Base-by-base conservation (phyloP, 352 stramenopile genomes). In the Phytophthora ramorum region DNA sequence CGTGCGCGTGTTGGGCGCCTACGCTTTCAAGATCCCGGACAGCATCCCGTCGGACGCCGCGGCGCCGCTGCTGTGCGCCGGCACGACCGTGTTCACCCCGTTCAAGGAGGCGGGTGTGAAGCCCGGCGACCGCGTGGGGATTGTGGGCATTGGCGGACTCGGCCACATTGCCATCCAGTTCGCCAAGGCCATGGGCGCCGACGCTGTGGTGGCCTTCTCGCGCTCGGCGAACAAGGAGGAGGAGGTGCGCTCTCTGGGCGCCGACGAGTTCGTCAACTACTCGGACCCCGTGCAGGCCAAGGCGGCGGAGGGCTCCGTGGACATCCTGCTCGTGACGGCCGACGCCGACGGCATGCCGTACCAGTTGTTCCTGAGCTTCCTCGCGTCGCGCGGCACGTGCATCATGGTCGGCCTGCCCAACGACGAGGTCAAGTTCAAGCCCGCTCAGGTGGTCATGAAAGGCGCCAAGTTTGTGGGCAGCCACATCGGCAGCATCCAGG, bases 151-250 rank as follows among this genome's bases (percentile, higher is more conserved):
- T 55, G 91, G 91, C 17, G 91, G 91, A 7, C 72, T 97, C 5
- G 90, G 90, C 24, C 91, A 97, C 70, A 68, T 97, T 50, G 89
- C 60, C 12, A 75, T 97, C 47, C 93, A 97, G 66, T 89, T 96
- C 47, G 80, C 72, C n/a, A 75, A 82, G n/a, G 89, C 84, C 8
- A 74, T 97, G 37, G 83, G 81, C 17, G 73, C 68, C 10, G 68
- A 77, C 10, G 62, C 88, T 0, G 77, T 87, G 7, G 79, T 88
- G 17, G 87, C 89, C 2, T 78, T 97, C 58, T 93, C 82, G 9
- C 78, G 78, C 41, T 85, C 73, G 32, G 53, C 61, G 4, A 80
- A 58, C 30, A 97, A 97, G 69, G 75, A 89, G 46, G 58, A 44
- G 0, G 70, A 85, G 41, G 80, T 81, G 10, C 49, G 61, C 16